A percentile compares a stretch with the other conserved stretches of the same genome.
These are phyloP conservation scores for Yamadazyma songkhlaensis DNA, from an alignment of 1,139 yeast genomes.

Conservation along the genomic window DNA sequence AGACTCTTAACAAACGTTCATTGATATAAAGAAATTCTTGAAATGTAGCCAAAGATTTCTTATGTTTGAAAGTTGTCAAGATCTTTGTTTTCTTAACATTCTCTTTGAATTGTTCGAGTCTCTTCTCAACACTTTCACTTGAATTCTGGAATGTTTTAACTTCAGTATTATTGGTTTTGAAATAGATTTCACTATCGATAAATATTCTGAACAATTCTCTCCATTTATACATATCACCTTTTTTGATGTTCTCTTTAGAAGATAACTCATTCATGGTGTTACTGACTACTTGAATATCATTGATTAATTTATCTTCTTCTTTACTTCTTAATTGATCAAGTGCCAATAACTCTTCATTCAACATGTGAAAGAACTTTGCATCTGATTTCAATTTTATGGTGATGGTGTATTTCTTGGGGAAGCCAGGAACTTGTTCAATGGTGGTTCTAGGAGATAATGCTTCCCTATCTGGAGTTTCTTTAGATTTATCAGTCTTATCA, in stretches of 20 bases:
- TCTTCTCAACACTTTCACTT: constrained; percentile 36
- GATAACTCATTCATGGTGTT: constrained; percentile 35
- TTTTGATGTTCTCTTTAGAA: constrained; percentile 26
- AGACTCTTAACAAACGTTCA: constrained; percentile 51
- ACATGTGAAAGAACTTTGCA: constrained; percentile 54
- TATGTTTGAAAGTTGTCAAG: constrained; percentile 44
- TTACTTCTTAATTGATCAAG: constrained; percentile 44
- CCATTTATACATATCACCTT: constrained; percentile 67
- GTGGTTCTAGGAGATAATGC: constrained; percentile 11
- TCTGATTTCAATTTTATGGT: constrained; percentile 41
- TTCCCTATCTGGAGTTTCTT: neutral
- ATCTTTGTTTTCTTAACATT: constrained; percentile 43
- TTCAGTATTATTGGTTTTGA: constrained; percentile 49
- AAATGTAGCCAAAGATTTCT: constrained; percentile 47
- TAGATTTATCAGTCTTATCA: neutral
- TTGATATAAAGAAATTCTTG: constrained; percentile 52
- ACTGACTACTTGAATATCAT: constrained; percentile 44
- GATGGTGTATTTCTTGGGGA: constrained; percentile 24
- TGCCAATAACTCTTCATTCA: constrained; percentile 53
- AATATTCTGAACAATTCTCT: constrained; percentile 63
- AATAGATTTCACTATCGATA: constrained; percentile 64
- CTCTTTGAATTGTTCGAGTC: constrained; percentile 40
- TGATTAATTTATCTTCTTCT: constrained; percentile 45
- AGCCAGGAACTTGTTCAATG: constrained; percentile 6
- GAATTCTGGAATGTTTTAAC: constrained; percentile 39